phyloP scores from a whole-genome alignment of 306 rosid species.

The Cucumis hystrix region DNA sequence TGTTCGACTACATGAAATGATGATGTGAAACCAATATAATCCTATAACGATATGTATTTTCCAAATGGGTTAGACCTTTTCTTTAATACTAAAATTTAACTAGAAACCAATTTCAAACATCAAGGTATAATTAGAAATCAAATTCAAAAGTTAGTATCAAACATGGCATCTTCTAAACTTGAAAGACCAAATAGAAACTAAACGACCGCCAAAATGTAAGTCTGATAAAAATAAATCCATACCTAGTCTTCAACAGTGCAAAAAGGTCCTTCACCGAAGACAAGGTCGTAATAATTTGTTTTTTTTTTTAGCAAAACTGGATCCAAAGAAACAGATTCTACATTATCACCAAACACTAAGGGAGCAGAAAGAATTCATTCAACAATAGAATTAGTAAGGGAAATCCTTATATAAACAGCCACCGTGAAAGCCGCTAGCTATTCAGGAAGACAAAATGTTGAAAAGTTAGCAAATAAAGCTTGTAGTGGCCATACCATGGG shows the following conservation, averaged over 20 bases:
- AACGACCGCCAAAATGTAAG: neutral
- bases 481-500: conserved; percentile 99
- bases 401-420: conserved; percentile 51
- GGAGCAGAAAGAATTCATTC: conserved; percentile 35
- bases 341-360: conserved; percentile 30
- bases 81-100: too few relatives aligned
- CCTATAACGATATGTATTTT: too few relatives aligned
- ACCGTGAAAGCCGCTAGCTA: conserved; percentile 62
- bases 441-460: neutral
- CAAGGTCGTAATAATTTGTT: conserved; percentile 18
- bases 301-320: conserved; percentile 16
- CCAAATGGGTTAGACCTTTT: neutral
- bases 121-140: neutral
- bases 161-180: neutral
- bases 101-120: neutral
- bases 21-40: too few relatives aligned
- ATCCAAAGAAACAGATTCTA: conserved; percentile 8
- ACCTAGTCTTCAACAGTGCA: conserved; percentile 58
- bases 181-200: neutral
- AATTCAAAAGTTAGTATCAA: neutral
- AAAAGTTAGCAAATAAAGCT: too few relatives aligned
- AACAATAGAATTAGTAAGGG: conserved; percentile 49
- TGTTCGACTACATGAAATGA: too few relatives aligned
- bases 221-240: neutral
- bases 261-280: conserved; percentile 42